A percentile compares a stretch with the other conserved stretches of the same genome.
phyloP scores from a whole-genome alignment of 2,329 filamentous ascomycete species.

The Aspergillus viridinutans region DNA sequence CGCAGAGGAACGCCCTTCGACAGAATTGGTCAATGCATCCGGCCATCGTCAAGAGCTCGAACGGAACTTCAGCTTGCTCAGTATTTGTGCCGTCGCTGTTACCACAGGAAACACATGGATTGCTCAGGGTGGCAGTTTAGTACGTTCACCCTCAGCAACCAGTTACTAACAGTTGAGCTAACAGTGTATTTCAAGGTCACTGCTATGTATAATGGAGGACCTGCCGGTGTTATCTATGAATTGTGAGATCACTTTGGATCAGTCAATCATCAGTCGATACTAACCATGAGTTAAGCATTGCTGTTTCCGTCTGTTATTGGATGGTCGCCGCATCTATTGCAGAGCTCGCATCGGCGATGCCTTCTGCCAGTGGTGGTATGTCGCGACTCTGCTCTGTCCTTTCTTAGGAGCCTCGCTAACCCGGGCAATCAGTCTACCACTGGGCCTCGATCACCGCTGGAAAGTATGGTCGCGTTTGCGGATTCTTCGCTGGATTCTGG shows the following conservation, averaged over 20 bases:
- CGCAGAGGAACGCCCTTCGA: conserved; percentile 22
- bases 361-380: conserved; percentile 53
- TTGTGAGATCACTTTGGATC: conserved; percentile 38
- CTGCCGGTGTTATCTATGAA: conserved; percentile 60
- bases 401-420: neutral
- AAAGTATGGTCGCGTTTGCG: conserved; percentile 50
- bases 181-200: conserved; percentile 32
- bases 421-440: conserved; percentile 50
- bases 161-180: neutral
- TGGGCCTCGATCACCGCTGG: conserved; percentile 59
- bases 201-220: conserved; percentile 59
- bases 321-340: conserved; percentile 56
- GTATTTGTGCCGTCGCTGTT: conserved; percentile 56
- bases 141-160: conserved; percentile 31
- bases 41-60: conserved; percentile 61
- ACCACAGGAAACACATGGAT: conserved; percentile 65
- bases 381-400: neutral
- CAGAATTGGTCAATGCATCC: conserved; percentile 57
- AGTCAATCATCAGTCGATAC: neutral
- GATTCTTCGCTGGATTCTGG: conserved; percentile 46
- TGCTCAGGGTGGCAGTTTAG: conserved; percentile 58
- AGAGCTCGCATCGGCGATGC: conserved; percentile 58
- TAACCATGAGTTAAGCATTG: conserved; percentile 30
- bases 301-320: conserved; percentile 53
- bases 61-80: conserved; percentile 58